These are phyloP conservation scores for Xylaria sp. DNA, from an alignment of 2,329 filamentous ascomycete species.

Conservation along the genomic window DNA sequence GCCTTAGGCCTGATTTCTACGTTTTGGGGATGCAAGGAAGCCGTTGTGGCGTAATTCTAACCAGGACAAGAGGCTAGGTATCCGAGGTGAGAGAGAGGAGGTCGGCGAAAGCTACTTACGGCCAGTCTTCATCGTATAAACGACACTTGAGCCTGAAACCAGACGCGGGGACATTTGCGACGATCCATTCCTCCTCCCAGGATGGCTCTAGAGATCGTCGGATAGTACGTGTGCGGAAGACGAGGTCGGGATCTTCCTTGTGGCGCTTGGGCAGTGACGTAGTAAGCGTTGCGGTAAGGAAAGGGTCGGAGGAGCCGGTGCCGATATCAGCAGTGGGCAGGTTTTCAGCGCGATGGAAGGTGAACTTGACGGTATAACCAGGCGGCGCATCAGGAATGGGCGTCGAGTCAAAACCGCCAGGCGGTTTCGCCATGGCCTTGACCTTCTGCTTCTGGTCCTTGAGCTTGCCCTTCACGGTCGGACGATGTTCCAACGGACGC, in stretches of 20 bases:
- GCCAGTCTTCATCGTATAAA: slow-evolving; percentile 89
- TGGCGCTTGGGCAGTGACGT: slow-evolving; percentile 78
- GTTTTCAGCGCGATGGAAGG: slow-evolving; percentile 82
- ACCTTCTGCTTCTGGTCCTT: slow-evolving; percentile 53
- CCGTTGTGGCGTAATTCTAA: not conserved
- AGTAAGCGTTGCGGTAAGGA: slow-evolving; percentile 78
- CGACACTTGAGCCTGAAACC: slow-evolving; percentile 88
- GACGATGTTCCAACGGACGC: slow-evolving; percentile 26
- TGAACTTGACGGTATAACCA: slow-evolving; percentile 87
- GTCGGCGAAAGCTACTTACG: slow-evolving; percentile 46
- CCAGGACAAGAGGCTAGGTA: not conserved
- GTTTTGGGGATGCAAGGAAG: not conserved
- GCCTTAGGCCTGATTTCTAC: not conserved
- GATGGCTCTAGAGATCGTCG: slow-evolving; percentile 76
- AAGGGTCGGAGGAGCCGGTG: slow-evolving; percentile 85
- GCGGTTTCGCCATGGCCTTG: slow-evolving; percentile 63
- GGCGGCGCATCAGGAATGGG: slow-evolving; percentile 78
- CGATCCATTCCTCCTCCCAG: slow-evolving; percentile 89
- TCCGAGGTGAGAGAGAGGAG: not conserved
- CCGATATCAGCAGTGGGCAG: slow-evolving; percentile 85
- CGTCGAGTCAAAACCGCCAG: slow-evolving; percentile 83
- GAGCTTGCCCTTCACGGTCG: slow-evolving; percentile 51
- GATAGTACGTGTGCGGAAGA: slow-evolving; percentile 80
- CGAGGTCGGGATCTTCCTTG: slow-evolving; percentile 84
- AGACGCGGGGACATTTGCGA: slow-evolving; percentile 83